A percentile compares a stretch with the other conserved stretches of the same genome.
Conservation (phyloP, 495 filamentous ascomycete species). For the Hyaloscypha variabilis region DNA sequence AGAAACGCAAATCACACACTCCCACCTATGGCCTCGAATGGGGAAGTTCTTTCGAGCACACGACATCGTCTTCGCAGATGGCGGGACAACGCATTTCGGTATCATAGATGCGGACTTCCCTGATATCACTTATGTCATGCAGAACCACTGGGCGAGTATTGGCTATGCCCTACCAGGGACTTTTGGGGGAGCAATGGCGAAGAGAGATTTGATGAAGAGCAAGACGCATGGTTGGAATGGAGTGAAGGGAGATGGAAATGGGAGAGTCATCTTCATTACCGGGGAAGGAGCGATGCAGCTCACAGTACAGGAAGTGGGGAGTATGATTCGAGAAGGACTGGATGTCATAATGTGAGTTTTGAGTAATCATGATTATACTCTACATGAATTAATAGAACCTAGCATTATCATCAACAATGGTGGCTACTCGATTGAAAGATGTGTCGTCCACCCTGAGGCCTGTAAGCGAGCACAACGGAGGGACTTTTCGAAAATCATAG, state of each 20-base stretch:
- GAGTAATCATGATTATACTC: no score
- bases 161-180: constrained; percentile 42
- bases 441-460: constrained; percentile 47
- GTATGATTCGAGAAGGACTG: background rate
- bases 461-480: background rate
- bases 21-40: constrained; percentile 7
- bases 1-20: background rate
- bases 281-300: constrained; percentile 18
- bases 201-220: constrained; percentile 28
- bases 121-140: constrained; percentile 34
- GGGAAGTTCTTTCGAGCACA: constrained; percentile 42
- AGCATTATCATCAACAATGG: constrained; percentile 50
- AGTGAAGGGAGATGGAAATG: constrained; percentile 7
- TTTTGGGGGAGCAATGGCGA: constrained; percentile 38
- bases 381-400: background rate
- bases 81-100: constrained; percentile 41
- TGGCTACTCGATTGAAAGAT: constrained; percentile 55
- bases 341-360: background rate
- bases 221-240: background rate
- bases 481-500: background rate
- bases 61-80: constrained; percentile 51
- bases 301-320: constrained; percentile 31
- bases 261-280: constrained; percentile 22
- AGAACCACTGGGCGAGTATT: constrained; percentile 42
- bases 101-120: constrained; percentile 34